These are phyloP conservation scores for Fomitopsis pinicola DNA, from an alignment of 1,284 basidiomycete genomes.

Conservation along the genomic window DNA sequence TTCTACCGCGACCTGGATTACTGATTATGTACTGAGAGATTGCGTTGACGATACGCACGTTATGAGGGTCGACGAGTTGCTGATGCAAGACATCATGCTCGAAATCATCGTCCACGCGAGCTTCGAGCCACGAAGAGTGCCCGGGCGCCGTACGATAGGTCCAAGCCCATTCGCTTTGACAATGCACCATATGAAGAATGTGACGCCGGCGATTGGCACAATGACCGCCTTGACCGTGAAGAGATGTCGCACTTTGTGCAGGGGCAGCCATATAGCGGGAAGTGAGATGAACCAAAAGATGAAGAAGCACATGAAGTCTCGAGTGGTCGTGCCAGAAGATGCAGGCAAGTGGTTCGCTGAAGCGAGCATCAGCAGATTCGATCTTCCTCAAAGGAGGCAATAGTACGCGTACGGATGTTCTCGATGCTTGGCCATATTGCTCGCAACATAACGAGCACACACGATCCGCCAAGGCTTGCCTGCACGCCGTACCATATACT, in stretches of 20 bases:
- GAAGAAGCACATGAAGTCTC: conserved; percentile 80
- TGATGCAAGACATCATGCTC: conserved; percentile 75
- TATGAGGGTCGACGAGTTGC: conserved; percentile 75
- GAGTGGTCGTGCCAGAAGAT: conserved; percentile 65
- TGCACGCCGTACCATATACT: conserved; percentile 81
- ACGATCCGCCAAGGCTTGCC: conserved; percentile 76
- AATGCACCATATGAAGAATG: conserved; percentile 81
- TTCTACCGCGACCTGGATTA: conserved; percentile 33
- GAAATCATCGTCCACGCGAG: conserved; percentile 80
- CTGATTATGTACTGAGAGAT: neutral
- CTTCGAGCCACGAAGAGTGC: conserved; percentile 60
- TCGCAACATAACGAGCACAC: conserved; percentile 68
- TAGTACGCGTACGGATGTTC: conserved; percentile 50
- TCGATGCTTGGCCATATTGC: conserved; percentile 73
- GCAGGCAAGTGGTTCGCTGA: conserved; percentile 64
- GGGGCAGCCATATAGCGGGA: conserved; percentile 77
- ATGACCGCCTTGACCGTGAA: conserved; percentile 81
- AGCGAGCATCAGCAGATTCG: neutral
- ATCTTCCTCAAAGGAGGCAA: neutral
- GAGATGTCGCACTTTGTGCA: conserved; percentile 80
- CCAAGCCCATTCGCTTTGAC: conserved; percentile 77
- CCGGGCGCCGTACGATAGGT: conserved; percentile 67
- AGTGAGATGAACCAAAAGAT: conserved; percentile 83
- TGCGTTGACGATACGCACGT: conserved; percentile 36
- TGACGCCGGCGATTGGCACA: conserved; percentile 72